Evolutionary conservation across 73 alveolate genomes (phyloP).

Genomic region (Tetrahymena elliotti): DNA sequence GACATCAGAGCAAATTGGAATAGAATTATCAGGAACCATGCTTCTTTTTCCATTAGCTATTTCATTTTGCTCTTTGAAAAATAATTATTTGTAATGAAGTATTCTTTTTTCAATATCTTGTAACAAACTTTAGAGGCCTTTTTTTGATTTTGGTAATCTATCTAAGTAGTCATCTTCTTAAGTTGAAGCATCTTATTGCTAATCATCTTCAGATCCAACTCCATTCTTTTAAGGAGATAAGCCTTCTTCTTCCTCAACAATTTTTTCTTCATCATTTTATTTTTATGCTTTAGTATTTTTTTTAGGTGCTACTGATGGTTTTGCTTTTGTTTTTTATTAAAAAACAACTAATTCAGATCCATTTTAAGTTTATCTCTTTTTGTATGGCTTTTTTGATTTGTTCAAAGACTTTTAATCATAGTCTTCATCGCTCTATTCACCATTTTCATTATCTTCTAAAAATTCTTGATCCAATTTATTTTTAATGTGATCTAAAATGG

Average conservation of each 20-base stretch:
- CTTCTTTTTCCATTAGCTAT: constrained; percentile 14
- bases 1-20: constrained; percentile 54
- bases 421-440: neutral
- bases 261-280: neutral
- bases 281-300: neutral
- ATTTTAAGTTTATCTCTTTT: neutral
- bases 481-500: neutral
- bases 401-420: neutral
- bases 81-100: neutral
- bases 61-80: constrained; percentile 13
- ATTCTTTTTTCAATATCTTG: constrained; percentile 2
- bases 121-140: neutral
- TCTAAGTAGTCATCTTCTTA: constrained; percentile 24
- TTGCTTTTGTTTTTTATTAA: neutral
- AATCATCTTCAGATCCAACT: neutral
- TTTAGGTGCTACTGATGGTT: neutral
- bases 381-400: neutral
- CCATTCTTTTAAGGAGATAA: neutral
- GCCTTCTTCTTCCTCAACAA: neutral
- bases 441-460: neutral
- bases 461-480: neutral
- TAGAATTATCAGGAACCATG: constrained; percentile 36
- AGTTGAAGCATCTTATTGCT: neutral
- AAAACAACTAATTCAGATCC: neutral
- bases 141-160: constrained; percentile 20